Percentiles rank a stretch among this genome's conserved stretches.
These are phyloP conservation scores for Xanthoceras sorbifolium DNA, from an alignment of 345 rosid species.

Conservation along the genomic window DNA sequence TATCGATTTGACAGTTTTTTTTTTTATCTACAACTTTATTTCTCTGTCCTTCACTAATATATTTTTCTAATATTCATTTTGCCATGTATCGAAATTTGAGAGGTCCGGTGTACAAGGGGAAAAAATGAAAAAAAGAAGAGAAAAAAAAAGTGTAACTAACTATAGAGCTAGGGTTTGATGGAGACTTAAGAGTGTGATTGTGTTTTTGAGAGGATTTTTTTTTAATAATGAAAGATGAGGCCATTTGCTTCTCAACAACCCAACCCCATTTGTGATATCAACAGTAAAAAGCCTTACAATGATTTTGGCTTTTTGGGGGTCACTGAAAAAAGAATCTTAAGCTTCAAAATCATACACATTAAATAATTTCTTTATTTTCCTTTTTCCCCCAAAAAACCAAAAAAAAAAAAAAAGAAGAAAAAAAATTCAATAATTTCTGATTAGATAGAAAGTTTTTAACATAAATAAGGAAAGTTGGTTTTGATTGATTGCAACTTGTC, in stretches of 20 bases:
- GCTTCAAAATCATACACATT: constrained; percentile 25
- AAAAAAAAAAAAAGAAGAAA: neutral
- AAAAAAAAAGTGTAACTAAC: neutral
- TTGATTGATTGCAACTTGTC: constrained; percentile 43
- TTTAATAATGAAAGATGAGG: constrained; percentile 37
- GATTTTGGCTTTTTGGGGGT: constrained; percentile 30
- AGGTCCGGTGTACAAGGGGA: too few relatives aligned
- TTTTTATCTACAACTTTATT: too few relatives aligned
- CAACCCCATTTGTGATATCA: constrained; percentile 53
- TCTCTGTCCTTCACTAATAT: too few relatives aligned
- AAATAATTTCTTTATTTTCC: neutral
- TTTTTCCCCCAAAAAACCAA: neutral
- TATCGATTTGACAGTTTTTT: too few relatives aligned
- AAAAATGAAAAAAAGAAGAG: neutral
- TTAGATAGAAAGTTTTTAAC: constrained; percentile 23
- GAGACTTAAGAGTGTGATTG: constrained; percentile 31
- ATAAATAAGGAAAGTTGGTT: constrained; percentile 33
- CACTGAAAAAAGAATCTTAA: constrained; percentile 35
- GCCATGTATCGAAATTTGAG: too few relatives aligned
- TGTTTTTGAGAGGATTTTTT: constrained; percentile 35
- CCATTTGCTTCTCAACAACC: constrained; percentile 67
- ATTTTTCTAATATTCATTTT: too few relatives aligned
- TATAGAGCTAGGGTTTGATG: constrained; percentile 30
- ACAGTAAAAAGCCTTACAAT: constrained; percentile 21
- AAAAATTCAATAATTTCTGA: constrained; percentile 24